Evolutionary conservation across 371 early-diverging fungal species (phyloP), one percentile per base, ranked within the genome.

Genomic region (Apophysomyces sp.): DNA sequence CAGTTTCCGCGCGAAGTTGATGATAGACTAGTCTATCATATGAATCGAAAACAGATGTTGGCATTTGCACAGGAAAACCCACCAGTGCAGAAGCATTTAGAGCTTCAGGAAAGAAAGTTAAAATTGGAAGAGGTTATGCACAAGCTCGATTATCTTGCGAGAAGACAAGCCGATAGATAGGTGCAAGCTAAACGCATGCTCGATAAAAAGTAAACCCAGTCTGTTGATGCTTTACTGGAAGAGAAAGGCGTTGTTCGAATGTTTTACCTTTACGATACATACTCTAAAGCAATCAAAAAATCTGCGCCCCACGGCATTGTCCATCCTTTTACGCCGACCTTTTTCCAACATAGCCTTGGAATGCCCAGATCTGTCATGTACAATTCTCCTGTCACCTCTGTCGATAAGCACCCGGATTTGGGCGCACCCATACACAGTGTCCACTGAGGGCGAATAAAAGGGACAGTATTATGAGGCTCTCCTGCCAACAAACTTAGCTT

Each of bases 1-100:
- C 96, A 96, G 75, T 86, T 98, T 67, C 97, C 97, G 29, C 79
- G 98, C 37, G 94, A 95, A 75, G 88, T 98, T 13, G 98, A 97
- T 69, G 88, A 92, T 63, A 84, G 89, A 57, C 68, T 97, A 62
- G 86, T 90, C n/a, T 94, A 96, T 69, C 84, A 88, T 65, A 78
- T 83, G 63, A 82, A 86, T 41, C 85, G 86, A 41, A 69, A 83
- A 41, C 86, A 95, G 67, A 92, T 96, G 59, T 77, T 83, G 62
- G 80, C 84, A 59, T 98, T 98, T 83, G 97, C 97, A 16, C 75
- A 85, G 52, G 94, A 98, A 76, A 97, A 98, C 72, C 94, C 93
- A 0, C 76, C 76, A 1, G 85, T 98, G 21, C 81, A 85, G 29
- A 83, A 87, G 64, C 98, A 98, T 65, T 72, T 98, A 68, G 87